Evolutionary conservation across 768 basidiomycete species (phyloP).

Genomic region (Psilocybe tampanensis): DNA sequence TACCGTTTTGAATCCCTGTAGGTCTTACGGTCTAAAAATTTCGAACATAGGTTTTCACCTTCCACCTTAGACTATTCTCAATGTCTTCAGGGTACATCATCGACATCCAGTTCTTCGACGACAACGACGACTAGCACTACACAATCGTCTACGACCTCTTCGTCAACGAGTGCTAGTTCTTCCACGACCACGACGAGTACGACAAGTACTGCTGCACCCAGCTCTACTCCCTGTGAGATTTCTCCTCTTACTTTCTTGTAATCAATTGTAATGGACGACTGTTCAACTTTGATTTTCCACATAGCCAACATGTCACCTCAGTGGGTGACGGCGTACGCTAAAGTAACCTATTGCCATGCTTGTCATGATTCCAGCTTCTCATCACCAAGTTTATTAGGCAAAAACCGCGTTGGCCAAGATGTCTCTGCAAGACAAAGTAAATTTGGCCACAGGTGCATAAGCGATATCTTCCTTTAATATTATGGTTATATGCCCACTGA

Average conservation of each 20-base stretch:
- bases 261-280: not conserved
- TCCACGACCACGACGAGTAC: conserved; percentile 16
- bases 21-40: too few species aligned
- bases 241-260: too few species aligned
- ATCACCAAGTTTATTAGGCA: conserved; percentile 35
- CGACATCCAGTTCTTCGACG: conserved; percentile 24
- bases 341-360: conserved; percentile 33
- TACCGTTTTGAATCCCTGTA: conserved; percentile 46
- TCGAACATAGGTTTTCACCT: too few species aligned
- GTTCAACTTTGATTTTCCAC: not conserved
- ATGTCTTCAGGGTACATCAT: conserved; percentile 44
- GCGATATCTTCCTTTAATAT: not conserved
- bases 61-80: conserved; percentile 45
- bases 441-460: conserved; percentile 50
- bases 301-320: conserved; percentile 47
- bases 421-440: conserved; percentile 58
- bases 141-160: conserved; percentile 19
- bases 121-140: conserved; percentile 25
- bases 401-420: conserved; percentile 49
- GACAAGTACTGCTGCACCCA: conserved; percentile 21
- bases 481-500: not conserved
- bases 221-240: conserved; percentile 22
- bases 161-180: conserved; percentile 5
- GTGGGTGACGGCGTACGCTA: conserved; percentile 56
- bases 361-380: not conserved